phyloP scores from a whole-genome alignment of 2,329 filamentous ascomycete species.

The Huntiella savannae region DNA sequence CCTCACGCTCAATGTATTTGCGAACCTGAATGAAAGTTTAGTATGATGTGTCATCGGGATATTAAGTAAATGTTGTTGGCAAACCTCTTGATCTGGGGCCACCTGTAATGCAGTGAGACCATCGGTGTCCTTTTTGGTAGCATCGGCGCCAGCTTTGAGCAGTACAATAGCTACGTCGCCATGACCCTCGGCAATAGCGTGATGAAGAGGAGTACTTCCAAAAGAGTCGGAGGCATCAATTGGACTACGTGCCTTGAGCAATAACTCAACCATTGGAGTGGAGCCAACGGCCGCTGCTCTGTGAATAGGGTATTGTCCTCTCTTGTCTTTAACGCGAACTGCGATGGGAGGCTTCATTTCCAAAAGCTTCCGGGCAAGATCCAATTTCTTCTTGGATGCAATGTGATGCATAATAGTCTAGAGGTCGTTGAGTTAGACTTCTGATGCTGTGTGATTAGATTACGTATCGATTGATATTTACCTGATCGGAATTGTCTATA shows the following conservation, averaged over 20 bases:
- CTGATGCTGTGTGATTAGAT: neutral
- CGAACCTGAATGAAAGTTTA: slow-evolving; percentile 34
- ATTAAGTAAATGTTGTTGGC: neutral
- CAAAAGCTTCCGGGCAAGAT: slow-evolving; percentile 61
- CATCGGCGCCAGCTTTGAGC: slow-evolving; percentile 69
- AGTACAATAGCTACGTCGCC: slow-evolving; percentile 70
- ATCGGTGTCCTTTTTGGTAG: slow-evolving; percentile 53
- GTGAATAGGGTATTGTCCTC: slow-evolving; percentile 81
- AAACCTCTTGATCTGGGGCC: slow-evolving; percentile 68
- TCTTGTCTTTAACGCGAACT: slow-evolving; percentile 61
- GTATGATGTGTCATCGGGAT: neutral
- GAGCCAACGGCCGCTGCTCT: slow-evolving; percentile 80
- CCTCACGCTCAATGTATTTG: slow-evolving; percentile 56
- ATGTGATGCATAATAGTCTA: slow-evolving; percentile 82
- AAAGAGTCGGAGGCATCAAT: slow-evolving; percentile 66
- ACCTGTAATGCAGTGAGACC: slow-evolving; percentile 59
- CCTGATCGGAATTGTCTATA: slow-evolving; percentile 46
- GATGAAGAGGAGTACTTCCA: slow-evolving; percentile 78
- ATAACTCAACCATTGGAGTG: slow-evolving; percentile 63
- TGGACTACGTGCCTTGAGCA: slow-evolving; percentile 61
- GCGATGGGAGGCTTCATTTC: slow-evolving; percentile 50
- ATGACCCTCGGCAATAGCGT: slow-evolving; percentile 60
- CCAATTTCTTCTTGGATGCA: slow-evolving; percentile 73
- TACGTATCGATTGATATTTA: slow-evolving; percentile 15
- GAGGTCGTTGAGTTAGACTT: neutral